Evolutionary conservation across 176 grass and related monocot genomes (phyloP), one percentile per base, ranked within the genome.

Genomic region (Melocanna baccifera): DNA sequence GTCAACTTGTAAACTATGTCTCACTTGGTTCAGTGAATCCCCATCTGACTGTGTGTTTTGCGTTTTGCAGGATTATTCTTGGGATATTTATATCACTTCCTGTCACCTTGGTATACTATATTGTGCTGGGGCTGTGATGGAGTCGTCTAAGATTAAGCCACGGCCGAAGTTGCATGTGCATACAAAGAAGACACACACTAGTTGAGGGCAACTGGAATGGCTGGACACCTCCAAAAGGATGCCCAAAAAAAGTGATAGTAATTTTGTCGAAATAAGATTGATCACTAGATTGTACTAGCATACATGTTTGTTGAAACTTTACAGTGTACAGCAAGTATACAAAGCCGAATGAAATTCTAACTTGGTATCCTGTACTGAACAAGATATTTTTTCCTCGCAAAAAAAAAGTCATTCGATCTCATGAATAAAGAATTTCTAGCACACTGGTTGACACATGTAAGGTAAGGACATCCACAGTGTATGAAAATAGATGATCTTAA

Each of bases 21-120:
- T 56, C 10, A 29, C 34, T 76, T 0, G 7, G 66, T 37, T 34
- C 0, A 56, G 6, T 29, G 7, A 43, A 19, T 19, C 0, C 3
- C 6, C 5, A 69, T 67, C 8, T 71, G n/a, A 84, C 30, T 41
- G 20, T 36, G 53, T 13, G 4, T 43, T 74, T 83, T 56, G 3
- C 66, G 32, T 32, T 37, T 69, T 88, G 39, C 87, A 97, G 92
- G 86, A 87, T 97, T 7, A 91, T 98, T 64, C 81, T 98, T 9
- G 95, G 95, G 15, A 98, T 88, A 56, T 95, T 94, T 12, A 68
- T 91, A 70, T 97, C 90, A 6, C 55, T 97, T 56, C 95, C 92
- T 6, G 82, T 97, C 42, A 93, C 95, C 10, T 91, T 97, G 9
- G 73, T 93, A 28, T 97, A 97, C 65, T 94, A 94, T 39, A 92